Percentiles rank a stretch among this genome's conserved stretches.
These are phyloP conservation scores for Blepharisma stoltei DNA, from an alignment of 73 alveolate genomes.

Conservation along the genomic window DNA sequence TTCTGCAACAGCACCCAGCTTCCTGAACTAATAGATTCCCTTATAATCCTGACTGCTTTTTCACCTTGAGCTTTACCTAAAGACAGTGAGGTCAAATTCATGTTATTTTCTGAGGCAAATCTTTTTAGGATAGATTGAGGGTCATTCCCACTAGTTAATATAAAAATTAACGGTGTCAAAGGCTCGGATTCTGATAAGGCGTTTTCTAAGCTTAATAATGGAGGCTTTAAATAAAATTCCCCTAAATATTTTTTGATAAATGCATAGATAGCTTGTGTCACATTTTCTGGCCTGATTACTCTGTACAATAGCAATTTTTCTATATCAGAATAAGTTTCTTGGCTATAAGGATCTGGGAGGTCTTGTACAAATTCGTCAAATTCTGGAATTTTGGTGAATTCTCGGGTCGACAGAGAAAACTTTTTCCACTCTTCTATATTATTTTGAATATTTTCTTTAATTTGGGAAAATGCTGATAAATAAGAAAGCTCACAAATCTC, in stretches of 20 bases:
- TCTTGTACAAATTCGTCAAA: conserved; percentile 78
- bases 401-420: conserved; percentile 65
- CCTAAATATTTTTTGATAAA: conserved; percentile 84
- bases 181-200: conserved; percentile 81
- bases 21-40: conserved; percentile 88
- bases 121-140: conserved; percentile 85
- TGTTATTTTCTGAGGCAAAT: conserved; percentile 78
- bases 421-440: conserved; percentile 76
- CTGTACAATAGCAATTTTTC: conserved; percentile 70
- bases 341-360: conserved; percentile 68
- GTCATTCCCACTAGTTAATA: conserved; percentile 95
- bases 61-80: conserved; percentile 95
- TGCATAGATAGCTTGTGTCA: conserved; percentile 77
- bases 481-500: conserved; percentile 46
- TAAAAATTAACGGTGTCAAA: conserved; percentile 89
- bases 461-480: conserved; percentile 63
- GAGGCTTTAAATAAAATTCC: conserved; percentile 84
- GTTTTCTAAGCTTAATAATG: conserved; percentile 82
- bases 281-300: conserved; percentile 82
- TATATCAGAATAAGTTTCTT: conserved; percentile 59
- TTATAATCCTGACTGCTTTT: conserved; percentile 88
- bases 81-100: conserved; percentile 74
- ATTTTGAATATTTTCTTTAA: conserved; percentile 68
- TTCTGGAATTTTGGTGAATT: conserved; percentile 64
- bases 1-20: conserved; percentile 96